Conservation (phyloP, 2,329 filamentous ascomycete species). For the Phaeomoniella chlamydospora region DNA sequence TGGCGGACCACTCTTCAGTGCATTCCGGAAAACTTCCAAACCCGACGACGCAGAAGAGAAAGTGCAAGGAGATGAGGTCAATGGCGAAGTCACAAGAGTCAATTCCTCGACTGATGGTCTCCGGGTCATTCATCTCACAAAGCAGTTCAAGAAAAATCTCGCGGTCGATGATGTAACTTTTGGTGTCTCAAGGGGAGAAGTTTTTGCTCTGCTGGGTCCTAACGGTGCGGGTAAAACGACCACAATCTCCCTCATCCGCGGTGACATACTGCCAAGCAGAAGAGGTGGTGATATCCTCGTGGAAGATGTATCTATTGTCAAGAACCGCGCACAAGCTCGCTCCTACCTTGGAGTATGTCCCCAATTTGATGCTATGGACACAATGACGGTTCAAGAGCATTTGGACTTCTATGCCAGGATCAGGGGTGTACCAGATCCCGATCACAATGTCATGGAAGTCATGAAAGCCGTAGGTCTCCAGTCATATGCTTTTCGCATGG, state of each 20-base stretch:
- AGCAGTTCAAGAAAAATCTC: slow-evolving; percentile 59
- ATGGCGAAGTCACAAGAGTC: slow-evolving; percentile 49
- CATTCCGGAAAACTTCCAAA: slow-evolving; percentile 29
- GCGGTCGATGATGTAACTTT: slow-evolving; percentile 87
- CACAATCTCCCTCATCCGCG: slow-evolving; percentile 75
- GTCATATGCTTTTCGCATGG: slow-evolving; percentile 59
- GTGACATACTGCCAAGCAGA: slow-evolving; percentile 62
- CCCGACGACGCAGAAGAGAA: slow-evolving; percentile 25
- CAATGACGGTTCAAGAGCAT: slow-evolving; percentile 80
- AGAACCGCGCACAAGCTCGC: slow-evolving; percentile 56
- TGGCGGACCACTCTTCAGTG: slow-evolving; percentile 51
- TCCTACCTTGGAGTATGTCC: slow-evolving; percentile 80
- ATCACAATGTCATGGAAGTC: slow-evolving; percentile 64
- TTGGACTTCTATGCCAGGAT: slow-evolving; percentile 76
- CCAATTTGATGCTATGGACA: slow-evolving; percentile 75
- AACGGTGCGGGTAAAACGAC: slow-evolving; percentile 89
- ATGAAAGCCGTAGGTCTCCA: slow-evolving; percentile 67
- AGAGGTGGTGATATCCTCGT: slow-evolving; percentile 69
- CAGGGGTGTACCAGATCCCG: slow-evolving; percentile 60
- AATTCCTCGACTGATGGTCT: slow-evolving; percentile 52
- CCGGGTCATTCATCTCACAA: slow-evolving; percentile 66
- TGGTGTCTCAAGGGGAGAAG: slow-evolving; percentile 62
- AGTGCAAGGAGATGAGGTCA: slow-evolving; percentile 42
- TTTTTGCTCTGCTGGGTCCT: slow-evolving; percentile 78
- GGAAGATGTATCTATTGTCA: slow-evolving; percentile 61